Conservation (phyloP, 306 rosid genomes). For the Abrus pulchellus region DNA sequence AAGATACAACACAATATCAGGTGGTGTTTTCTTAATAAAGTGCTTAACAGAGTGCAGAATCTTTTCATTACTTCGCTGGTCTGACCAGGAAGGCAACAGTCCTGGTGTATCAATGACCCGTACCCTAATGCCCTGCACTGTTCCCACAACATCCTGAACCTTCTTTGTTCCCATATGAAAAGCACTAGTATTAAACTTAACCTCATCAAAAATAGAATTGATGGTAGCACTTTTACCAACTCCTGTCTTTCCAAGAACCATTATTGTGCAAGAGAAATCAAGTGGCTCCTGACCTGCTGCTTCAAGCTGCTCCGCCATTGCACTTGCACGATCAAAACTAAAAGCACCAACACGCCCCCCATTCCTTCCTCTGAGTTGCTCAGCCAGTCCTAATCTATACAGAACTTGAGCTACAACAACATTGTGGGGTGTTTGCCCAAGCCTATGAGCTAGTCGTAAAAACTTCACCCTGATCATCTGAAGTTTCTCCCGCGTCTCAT, state of each 20-base stretch:
- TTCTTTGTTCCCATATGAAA: slow-evolving; percentile 88
- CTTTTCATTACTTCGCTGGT: slow-evolving; percentile 90
- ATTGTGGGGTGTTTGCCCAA: slow-evolving; percentile 99
- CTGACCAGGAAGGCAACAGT: slow-evolving; percentile 89
- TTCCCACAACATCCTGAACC: slow-evolving; percentile 98
- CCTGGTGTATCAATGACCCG: slow-evolving; percentile 98
- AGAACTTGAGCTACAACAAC: slow-evolving; percentile 99
- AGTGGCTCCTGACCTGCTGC: slow-evolving; percentile 93
- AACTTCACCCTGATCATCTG: slow-evolving; percentile 97
- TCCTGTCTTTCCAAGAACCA: slow-evolving; percentile 98
- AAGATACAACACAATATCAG: slow-evolving; percentile 93
- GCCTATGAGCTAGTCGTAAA: slow-evolving; percentile 91
- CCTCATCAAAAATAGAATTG: slow-evolving; percentile 96
- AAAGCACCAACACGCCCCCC: slow-evolving; percentile 98
- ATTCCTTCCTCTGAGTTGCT: slow-evolving; percentile 93
- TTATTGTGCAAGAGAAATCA: slow-evolving; percentile 95
- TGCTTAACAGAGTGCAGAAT: slow-evolving; percentile 80
- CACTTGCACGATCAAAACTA: slow-evolving; percentile 99
- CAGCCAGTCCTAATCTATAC: slow-evolving; percentile 94
- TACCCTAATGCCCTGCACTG: slow-evolving; percentile 94
- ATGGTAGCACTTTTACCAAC: slow-evolving; percentile 99
- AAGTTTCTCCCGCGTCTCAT: slow-evolving; percentile 96
- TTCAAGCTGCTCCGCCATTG: slow-evolving; percentile 99
- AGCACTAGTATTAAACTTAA: slow-evolving; percentile 89
- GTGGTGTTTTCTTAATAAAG: slow-evolving; percentile 91